These are phyloP conservation scores for Discostella stelligeroides DNA, from an alignment of 108 stramenopile species.

Conservation along the genomic window DNA sequence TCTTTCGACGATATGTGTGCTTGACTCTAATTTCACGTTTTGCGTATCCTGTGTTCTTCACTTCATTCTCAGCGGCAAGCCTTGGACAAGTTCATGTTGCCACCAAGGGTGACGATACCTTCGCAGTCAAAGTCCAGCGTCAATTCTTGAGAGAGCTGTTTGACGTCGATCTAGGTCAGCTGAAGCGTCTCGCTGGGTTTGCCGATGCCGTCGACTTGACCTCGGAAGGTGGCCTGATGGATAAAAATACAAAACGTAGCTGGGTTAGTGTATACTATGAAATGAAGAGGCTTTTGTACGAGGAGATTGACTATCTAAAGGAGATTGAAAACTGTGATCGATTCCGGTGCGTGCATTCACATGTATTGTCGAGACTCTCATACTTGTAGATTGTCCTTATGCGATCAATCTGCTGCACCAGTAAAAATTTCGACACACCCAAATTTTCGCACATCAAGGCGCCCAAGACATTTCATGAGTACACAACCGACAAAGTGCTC, in stretches of 20 bases:
- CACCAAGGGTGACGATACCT: slow-evolving; percentile 73
- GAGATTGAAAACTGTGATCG: slow-evolving; percentile 88
- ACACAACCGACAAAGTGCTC: slow-evolving; percentile 86
- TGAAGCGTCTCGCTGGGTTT: slow-evolving; percentile 89
- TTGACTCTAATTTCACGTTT: slow-evolving; percentile 24
- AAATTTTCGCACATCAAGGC: slow-evolving; percentile 90
- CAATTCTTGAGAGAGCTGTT: slow-evolving; percentile 91
- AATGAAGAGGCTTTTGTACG: slow-evolving; percentile 90
- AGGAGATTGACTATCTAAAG: slow-evolving; percentile 95
- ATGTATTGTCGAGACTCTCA: background rate
- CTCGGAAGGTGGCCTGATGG: slow-evolving; percentile 87
- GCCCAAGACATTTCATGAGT: slow-evolving; percentile 86
- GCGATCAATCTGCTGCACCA: slow-evolving; percentile 15
- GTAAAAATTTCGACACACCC: slow-evolving; percentile 74
- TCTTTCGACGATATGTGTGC: background rate
- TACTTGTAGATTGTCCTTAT: background rate
- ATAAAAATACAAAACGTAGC: slow-evolving; percentile 85
- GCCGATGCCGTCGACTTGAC: slow-evolving; percentile 95
- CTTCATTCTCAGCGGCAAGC: slow-evolving; percentile 66
- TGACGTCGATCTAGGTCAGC: slow-evolving; percentile 93
- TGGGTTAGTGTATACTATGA: slow-evolving; percentile 95
- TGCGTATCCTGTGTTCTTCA: slow-evolving; percentile 32
- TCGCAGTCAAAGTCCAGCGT: slow-evolving; percentile 95
- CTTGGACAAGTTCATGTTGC: slow-evolving; percentile 97
- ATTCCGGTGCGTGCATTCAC: slow-evolving; percentile 65